These are phyloP conservation scores for Phalaenopsis equestris DNA, from an alignment of 106 monocot species.

Conservation along the genomic window DNA sequence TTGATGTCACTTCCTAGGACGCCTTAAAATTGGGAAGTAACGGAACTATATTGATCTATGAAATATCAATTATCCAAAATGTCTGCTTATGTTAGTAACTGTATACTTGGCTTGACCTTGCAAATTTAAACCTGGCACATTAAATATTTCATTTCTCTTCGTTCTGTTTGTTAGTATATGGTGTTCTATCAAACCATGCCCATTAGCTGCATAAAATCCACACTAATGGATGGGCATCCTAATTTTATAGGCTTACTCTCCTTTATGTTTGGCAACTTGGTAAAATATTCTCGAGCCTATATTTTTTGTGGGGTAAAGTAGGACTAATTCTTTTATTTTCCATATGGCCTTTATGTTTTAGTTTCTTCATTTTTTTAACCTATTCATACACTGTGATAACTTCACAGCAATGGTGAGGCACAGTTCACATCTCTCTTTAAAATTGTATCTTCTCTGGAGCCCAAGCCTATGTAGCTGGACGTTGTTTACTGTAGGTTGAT, in stretches of 20 bases:
- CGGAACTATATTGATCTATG: not conserved
- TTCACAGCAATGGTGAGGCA: not conserved
- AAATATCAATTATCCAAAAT: too few species aligned
- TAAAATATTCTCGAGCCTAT: not conserved
- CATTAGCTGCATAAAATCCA: not conserved
- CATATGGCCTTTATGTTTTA: not conserved
- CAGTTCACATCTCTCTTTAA: not conserved
- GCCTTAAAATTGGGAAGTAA: not conserved
- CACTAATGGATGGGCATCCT: not conserved
- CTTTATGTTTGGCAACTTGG: not conserved
- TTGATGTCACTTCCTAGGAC: not conserved
- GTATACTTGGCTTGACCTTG: not conserved
- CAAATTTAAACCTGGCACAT: not conserved
- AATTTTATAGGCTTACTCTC: not conserved
- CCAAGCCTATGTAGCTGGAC: not conserved
- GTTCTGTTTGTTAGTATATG: not conserved
- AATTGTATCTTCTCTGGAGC: not conserved
- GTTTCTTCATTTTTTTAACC: not conserved
- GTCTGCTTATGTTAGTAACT: too few species aligned
- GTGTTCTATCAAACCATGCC: not conserved
- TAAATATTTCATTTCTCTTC: not conserved
- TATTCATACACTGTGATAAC: not conserved
- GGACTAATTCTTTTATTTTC: not conserved
- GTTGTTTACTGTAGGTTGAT: not conserved
- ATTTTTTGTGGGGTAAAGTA: not conserved